Evolutionary conservation across 371 early-diverging fungal genomes (phyloP), one percentile per base, ranked within the genome.

Genomic region (Mortierella sp.): DNA sequence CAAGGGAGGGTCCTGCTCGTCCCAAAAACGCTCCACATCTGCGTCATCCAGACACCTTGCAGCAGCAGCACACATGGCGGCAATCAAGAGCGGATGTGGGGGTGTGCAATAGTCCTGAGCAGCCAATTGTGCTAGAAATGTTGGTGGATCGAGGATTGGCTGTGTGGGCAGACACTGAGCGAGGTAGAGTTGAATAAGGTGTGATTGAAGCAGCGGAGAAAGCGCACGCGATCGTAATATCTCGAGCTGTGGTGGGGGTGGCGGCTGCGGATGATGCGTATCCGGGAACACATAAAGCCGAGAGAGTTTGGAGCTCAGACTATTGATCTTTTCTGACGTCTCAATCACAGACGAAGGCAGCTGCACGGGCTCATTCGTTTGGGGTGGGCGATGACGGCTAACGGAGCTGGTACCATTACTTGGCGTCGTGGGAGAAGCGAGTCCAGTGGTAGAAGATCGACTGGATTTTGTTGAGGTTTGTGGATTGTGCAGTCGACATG

Each of bases 261-360:
- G 57, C 1, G 44, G 49, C 12, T 53, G 61, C 2, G 70, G 59
- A 16, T 53, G 49, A n/a, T 57, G 41, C 21, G 28, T 39, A 21
- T 68, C 70, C 66, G 70, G 70, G 31, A 76, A 76, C 46, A 76
- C 66, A 54, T 28, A 76, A 57, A 76, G 77, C 65, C 77, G 77
- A 54, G 77, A 61, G 62, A 76, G 65, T 46, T 76, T 76, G 22
- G 65, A 51, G 62, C 77, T 76, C 69, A 76, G 57, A 58, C 22
- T 64, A 59, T 76, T 76, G 45, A 76, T 76, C 61, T 69, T 76
- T 50, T 76, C 77, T 21, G 77, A 76, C 39, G 77, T 76, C 55
- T 76, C 77, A 49, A 76, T 76, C n/a, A 76, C 77, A 45, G 77
- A 60, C 21, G 77, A 57, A 0, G 77, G 77, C 39, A 76, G 44